Evolutionary conservation across 306 rosid species (phyloP), one percentile per base, ranked within the genome.

Genomic region (Inga leiocalycina): DNA sequence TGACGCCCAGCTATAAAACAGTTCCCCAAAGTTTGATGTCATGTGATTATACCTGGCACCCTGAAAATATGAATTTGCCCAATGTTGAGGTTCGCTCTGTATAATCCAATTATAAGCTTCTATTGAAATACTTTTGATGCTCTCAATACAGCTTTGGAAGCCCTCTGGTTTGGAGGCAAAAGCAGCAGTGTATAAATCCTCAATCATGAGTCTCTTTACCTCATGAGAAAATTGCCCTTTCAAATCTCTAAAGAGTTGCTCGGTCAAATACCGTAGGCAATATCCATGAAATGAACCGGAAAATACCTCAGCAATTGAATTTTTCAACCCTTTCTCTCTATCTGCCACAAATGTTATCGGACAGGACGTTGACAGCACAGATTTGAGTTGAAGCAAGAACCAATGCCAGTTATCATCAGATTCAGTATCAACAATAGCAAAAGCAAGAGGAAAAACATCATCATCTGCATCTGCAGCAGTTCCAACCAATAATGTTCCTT

Each of bases 141-240:
- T 94, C 81, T 93, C 97, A 49, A 89, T 83, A 54, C 87, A 78
- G 79, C 90, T 93, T 79, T 91, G 93, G 65, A 96, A 93, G 82
- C 84, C 93, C 71, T 93, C 99, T 30, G 88, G 84, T 62, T 82
- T 89, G 66, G 91, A 59, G 19, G 97, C 93, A 91, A 87, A 90
- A 51, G 98, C 99, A 80, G 98, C 98, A 43, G 92, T 86, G 85
- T 90, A 91, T 46, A 96, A 83, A 88, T 96, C 98, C 87, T 93
- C 98, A 59, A 91, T 81, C 92, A 96, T 91, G 51, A 96, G 97
- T 69, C 92, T 90, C 91, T 91, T 96, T 75, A 96, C 96, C 93
- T 93, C 99, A 19, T 96, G 99, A 78, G 99, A 93, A 87, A 91
- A 96, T 81, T 89, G 99, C 64, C 91, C 99, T 76, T 86, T 96